Evolutionary conservation across 306 rosid species (phyloP), one percentile per base, ranked within the genome.

Genomic region (Vicia sativa): DNA sequence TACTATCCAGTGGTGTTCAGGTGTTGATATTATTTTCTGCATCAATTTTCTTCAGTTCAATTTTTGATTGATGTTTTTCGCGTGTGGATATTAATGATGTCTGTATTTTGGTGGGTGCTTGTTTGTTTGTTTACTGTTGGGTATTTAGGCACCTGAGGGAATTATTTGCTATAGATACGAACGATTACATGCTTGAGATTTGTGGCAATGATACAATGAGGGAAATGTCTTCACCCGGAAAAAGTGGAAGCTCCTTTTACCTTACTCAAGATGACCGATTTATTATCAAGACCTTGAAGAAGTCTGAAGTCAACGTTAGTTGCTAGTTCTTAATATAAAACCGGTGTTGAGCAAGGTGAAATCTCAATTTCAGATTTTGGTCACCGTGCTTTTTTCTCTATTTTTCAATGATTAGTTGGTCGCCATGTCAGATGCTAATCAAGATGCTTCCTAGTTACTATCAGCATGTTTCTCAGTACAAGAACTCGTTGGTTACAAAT

Each of bases 151-250:
- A 77, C 80, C 72, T 83, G 44, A 80, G 85, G 81, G 87, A 83
- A 13, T 61, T 83, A 25, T 83, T 80, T 71, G 85, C 74, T 46
- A 80, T 83, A 77, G 87, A 83, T 80, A 78, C 81, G 2, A 81
- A 72, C 55, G 85, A 83, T 35, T 83, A 83, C 81, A 80, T 80
- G 85, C 83, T 80, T 38, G 81, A 85, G 71, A 83, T 83, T 42
- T 83, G 87, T 4, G 85, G 85, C 57, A 74, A 77, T 67, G 85
- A 80, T 35, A 73, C 82, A 0, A 74, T 77, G 6, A 74, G 83
- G 50, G 87, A 83, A 71, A 80, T 83, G 85, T 83, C 82, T 66
- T 83, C 87, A 16, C 87, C 85, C 12, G 87, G 87, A 9, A 83
- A 83, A 65, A 83, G 87, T 37, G 87, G 85, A 62, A 80, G 87